Evolutionary conservation across 148 eudicot genomes (phyloP).

Genomic region (Rhododendron vialii): DNA sequence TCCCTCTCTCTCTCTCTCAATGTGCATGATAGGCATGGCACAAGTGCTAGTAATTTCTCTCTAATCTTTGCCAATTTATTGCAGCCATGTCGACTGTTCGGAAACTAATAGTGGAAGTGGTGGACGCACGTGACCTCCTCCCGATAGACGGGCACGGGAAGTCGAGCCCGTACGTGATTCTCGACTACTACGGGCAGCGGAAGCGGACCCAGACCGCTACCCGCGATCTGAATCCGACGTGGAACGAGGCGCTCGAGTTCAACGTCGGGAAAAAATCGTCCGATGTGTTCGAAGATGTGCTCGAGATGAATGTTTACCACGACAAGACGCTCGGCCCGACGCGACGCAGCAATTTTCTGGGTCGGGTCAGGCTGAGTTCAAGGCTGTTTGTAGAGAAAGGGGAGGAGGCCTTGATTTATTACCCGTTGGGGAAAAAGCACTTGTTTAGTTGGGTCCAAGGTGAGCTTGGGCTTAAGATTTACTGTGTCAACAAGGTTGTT

Average conservation of each 20-base stretch:
- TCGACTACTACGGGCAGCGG: conserved; percentile 78
- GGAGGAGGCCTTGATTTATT: conserved; percentile 86
- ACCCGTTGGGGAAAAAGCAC: conserved; percentile 60
- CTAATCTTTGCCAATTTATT: not conserved
- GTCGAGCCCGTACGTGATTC: conserved; percentile 71
- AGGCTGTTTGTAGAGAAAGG: conserved; percentile 69
- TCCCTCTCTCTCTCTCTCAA: not conserved
- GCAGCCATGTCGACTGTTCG: conserved; percentile 32
- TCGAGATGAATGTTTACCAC: conserved; percentile 73
- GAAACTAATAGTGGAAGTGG: conserved; percentile 71
- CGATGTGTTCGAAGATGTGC: conserved; percentile 54
- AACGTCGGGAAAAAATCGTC: conserved; percentile 53
- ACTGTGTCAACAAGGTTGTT: conserved; percentile 45
- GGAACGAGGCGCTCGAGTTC: conserved; percentile 78
- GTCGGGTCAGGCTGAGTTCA: conserved; percentile 54
- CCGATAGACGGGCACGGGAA: conserved; percentile 94
- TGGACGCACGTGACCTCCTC: conserved; percentile 63
- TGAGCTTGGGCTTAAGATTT: conserved; percentile 77
- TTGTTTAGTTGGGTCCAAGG: conserved; percentile 71
- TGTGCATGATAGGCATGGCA: not conserved
- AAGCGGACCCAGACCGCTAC: conserved; percentile 49
- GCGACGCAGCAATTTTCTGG: conserved; percentile 62
- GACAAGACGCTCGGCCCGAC: conserved; percentile 73
- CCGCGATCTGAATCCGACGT: conserved; percentile 59
- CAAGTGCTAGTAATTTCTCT: not conserved